Base-by-base conservation (phyloP, 768 basidiomycete species). In the Gloeophyllum trabeum region DNA sequence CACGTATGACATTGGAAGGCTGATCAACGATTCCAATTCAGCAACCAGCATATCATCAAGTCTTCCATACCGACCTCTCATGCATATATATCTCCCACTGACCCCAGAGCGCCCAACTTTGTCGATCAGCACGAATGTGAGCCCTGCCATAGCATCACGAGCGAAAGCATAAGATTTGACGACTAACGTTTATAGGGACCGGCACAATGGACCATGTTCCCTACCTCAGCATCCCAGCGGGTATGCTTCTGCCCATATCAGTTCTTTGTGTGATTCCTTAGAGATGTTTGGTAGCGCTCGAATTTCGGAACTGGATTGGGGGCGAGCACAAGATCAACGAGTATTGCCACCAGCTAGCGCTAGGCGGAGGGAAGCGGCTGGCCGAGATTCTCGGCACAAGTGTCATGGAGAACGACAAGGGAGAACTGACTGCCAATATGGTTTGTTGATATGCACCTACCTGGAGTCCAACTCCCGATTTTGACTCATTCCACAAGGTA, bases 281-380 rank as follows among this genome's bases (percentile, higher is more conserved):
- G n/a, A n/a, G 25, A 14, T 32, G 28, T 32, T 32, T 32, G 28
- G 28, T 32, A 79, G 88, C 87, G 0, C 55, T 89, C 4, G 71
- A 78, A 23, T 91, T 91, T 61, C 74, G 89, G 22, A 53, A 69
- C 44, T 73, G 72, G 63, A 58, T 89, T 2, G 88, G 89, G 1
- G 87, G 89, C 4, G 88, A 92, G 56, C 57, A 70, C 20, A 68
- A 65, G 35, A 91, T 92, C 45, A 75, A 72, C 48, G 60, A 61
- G 5, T 89, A 90, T 55, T 85, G 77, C 49, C 81, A 79, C 55
- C 51, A 64, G 6, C 66, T 89, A 4, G 89, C 86, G 3, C 45
- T 82, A 2, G 55, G 69, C 35, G 89, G 86, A 5, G 87, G 83
- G 0, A 68, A 64, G 45, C 53, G 55, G 6, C 62, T 89, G 5